phyloP scores from a whole-genome alignment of 2,329 filamentous ascomycete species.

The Ophiostoma fasciatum region DNA sequence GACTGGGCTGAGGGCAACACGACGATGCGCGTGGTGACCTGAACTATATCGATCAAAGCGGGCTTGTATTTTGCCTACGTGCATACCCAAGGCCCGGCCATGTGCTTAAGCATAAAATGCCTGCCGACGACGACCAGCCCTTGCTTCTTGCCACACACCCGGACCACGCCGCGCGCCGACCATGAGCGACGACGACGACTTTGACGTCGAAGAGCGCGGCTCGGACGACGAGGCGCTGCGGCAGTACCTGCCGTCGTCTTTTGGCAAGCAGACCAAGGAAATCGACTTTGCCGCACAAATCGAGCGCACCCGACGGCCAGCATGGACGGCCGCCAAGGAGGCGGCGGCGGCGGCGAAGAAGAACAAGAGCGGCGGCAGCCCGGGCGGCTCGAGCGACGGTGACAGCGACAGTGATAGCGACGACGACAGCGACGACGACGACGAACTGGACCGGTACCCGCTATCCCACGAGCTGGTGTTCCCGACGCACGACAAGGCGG shows the following conservation, averaged over 20 bases:
- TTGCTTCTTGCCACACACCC: too few relatives aligned
- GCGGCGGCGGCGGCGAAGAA: constrained; percentile 17
- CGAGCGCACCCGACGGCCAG: constrained; percentile 54
- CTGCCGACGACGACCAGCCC: too few relatives aligned
- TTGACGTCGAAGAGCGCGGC: constrained; percentile 38
- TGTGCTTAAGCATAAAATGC: too few relatives aligned
- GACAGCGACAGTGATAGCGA: constrained; percentile 13
- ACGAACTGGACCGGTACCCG: constrained; percentile 78
- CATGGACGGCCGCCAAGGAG: constrained; percentile 21
- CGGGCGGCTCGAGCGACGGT: constrained; percentile 7
- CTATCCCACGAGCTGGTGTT: constrained; percentile 85
- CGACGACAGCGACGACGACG: constrained; percentile 41
- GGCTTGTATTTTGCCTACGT: too few relatives aligned
- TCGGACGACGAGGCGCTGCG: constrained; percentile 52
- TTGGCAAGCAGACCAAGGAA: constrained; percentile 67
- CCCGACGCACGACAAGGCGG: constrained; percentile 79
- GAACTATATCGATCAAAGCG: too few relatives aligned
- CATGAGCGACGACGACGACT: constrained; percentile 42
- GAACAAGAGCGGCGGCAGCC: constrained; percentile 13
- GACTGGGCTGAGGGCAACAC: too few relatives aligned
- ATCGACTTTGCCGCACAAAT: constrained; percentile 69
- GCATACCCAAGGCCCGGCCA: too few relatives aligned
- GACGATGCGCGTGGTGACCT: too few relatives aligned
- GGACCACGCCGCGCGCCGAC: too few relatives aligned
- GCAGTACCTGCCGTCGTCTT: constrained; percentile 63